Evolutionary conservation across 352 stramenopile species (phyloP).

Genomic region (Phytophthora syringae): DNA sequence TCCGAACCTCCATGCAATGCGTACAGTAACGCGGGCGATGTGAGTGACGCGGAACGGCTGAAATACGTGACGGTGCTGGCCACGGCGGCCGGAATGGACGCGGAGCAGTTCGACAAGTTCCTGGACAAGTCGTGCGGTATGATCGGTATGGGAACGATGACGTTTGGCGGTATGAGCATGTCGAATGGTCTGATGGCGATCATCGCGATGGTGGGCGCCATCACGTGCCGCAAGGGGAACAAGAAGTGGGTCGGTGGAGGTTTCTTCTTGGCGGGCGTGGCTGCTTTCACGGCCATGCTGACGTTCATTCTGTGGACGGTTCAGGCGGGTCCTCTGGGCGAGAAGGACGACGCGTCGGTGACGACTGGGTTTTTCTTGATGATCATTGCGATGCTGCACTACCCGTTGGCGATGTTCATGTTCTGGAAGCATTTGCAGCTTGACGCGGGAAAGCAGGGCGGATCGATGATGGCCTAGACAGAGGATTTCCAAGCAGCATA

Average conservation of each 20-base stretch:
- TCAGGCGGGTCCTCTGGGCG: constrained; percentile 53
- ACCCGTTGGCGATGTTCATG: constrained; percentile 41
- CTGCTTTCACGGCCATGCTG: constrained; percentile 18
- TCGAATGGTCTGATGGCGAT: constrained; percentile 49
- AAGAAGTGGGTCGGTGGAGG: constrained; percentile 28
- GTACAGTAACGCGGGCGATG: constrained; percentile 34
- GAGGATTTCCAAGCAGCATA: not conserved
- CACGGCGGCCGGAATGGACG: not conserved
- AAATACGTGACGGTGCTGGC: not conserved
- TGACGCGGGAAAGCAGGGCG: constrained; percentile 12
- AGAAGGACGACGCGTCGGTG: constrained; percentile 61
- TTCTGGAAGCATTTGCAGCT: constrained; percentile 40
- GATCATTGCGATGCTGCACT: constrained; percentile 66
- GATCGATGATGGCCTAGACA: constrained; percentile 11
- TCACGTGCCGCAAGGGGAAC: constrained; percentile 47
- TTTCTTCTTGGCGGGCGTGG: constrained; percentile 28
- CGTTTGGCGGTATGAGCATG: constrained; percentile 48
- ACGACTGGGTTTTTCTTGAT: constrained; percentile 69
- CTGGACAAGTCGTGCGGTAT: constrained; percentile 61
- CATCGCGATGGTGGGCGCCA: constrained; percentile 53
- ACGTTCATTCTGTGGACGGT: constrained; percentile 50
- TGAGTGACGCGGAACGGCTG: not conserved
- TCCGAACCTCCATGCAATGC: constrained; percentile 53
- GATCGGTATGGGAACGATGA: constrained; percentile 48
- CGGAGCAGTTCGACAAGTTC: constrained; percentile 46